Evolutionary conservation across 2,329 filamentous ascomycete species (phyloP), one percentile per base, ranked within the genome.

Genomic region (Coniochaeta hoffmannii): DNA sequence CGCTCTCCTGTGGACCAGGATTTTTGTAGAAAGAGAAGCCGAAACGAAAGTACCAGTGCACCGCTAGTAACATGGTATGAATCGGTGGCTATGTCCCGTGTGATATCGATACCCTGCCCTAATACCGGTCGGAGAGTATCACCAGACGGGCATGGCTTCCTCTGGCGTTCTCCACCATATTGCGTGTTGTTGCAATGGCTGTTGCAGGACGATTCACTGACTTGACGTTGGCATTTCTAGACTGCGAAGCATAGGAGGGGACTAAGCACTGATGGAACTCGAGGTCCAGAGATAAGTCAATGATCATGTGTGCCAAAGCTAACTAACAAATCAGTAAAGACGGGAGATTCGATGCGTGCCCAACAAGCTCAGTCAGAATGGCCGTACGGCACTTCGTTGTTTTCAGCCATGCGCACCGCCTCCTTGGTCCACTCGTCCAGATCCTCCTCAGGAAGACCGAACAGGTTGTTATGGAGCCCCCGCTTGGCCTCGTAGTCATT

Each of bases 361-460:
- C n/a, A n/a, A n/a, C n/a, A n/a, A n/a, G n/a, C n/a, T n/a, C n/a
- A n/a, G 35, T 36, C n/a, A 19, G 35, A 6, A 17, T 49, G n/a
- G n/a, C 26, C 30, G 46, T 50, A 50, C 26, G 46, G 46, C 26
- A 50, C 46, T 22, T 50, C 46, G 46, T 50, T 31, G 46, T 50
- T 44, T 59, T 73, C 66, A 7, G 67, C 71, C 69, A 80, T 64
- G 8, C 75, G 69, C 0, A 86, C 60, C 0, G 75, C 79, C 24
- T 65, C 64, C 65, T 71, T 74, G 0, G 79, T 87, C 15, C 70
- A 69, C 57, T 79, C 75, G 61, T 87, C 83, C 41, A 87, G 60
- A 38, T 77, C 74, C 64, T 87, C 84, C 58, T 78, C 69, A 0
- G 79, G 76, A 61, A 88, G 65, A 0, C 74, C 80, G 34, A 88